phyloP scores from a whole-genome alignment of 352 stramenopile species.

The Blastocystis sp. region DNA sequence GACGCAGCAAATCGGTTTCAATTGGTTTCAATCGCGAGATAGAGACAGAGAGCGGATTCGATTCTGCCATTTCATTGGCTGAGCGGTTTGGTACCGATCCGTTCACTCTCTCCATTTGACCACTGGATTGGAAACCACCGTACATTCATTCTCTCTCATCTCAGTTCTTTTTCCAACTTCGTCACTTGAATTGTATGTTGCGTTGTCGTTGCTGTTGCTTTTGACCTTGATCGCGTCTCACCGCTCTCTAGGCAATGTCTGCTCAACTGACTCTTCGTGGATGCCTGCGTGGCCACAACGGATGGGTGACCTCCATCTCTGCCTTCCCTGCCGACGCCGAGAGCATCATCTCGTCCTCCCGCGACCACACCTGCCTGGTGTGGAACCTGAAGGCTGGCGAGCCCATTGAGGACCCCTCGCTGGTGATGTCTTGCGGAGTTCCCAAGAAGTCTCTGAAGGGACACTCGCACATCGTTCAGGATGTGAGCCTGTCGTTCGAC shows the following conservation, averaged over 20 bases:
- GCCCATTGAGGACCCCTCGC: slow-evolving; percentile 94
- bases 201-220: background rate
- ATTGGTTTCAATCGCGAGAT: background rate
- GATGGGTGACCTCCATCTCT: too few relatives aligned
- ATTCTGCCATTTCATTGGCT: background rate
- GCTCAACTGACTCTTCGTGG: slow-evolving; percentile 67
- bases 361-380: too few relatives aligned
- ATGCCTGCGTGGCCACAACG: too few relatives aligned
- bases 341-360: too few relatives aligned
- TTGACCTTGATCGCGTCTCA: background rate
- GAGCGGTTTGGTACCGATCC: background rate
- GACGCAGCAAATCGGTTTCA: background rate
- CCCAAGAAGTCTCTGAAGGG: background rate
- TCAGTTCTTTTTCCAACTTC: background rate
- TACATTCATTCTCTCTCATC: background rate
- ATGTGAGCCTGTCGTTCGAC: slow-evolving; percentile 86
- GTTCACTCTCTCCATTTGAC: background rate
- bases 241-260: slow-evolving; percentile 22
- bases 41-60: background rate
- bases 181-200: background rate
- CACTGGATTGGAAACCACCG: background rate
- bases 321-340: too few relatives aligned
- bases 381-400: too few relatives aligned
- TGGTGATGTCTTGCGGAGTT: slow-evolving; percentile 76
- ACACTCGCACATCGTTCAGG: slow-evolving; percentile 91